Evolutionary conservation across 2,329 filamentous ascomycete genomes (phyloP).

Genomic region (Sphaerulina vaccinii): DNA sequence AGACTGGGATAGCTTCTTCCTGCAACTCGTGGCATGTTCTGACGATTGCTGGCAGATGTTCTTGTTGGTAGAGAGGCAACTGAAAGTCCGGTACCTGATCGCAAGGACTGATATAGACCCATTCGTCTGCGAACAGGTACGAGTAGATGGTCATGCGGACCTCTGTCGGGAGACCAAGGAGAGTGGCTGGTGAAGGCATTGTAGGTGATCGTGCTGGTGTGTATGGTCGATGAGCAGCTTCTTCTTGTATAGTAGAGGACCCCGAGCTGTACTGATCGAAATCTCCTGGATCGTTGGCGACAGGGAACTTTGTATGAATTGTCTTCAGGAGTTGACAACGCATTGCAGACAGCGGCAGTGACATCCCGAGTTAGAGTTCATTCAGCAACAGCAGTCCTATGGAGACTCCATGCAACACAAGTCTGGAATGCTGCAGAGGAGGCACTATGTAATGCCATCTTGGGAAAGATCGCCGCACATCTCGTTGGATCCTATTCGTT

Average conservation of each 20-base stretch:
- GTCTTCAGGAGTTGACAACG: neutral
- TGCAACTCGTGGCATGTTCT: slow-evolving; percentile 16
- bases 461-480: slow-evolving; percentile 7
- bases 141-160: slow-evolving; percentile 20
- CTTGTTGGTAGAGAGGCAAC: neutral
- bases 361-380: slow-evolving; percentile 1
- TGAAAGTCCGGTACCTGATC: neutral
- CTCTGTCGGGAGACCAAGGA: slow-evolving; percentile 21
- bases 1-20: slow-evolving; percentile 18
- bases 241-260: too few species aligned
- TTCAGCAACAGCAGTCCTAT: neutral
- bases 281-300: neutral
- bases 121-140: slow-evolving; percentile 19
- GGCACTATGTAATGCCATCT: neutral
- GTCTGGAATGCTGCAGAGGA: neutral
- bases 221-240: neutral
- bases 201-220: neutral
- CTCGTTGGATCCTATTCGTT: neutral
- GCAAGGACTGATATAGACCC: slow-evolving; percentile 16
- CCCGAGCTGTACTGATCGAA: too few species aligned
- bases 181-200: slow-evolving; percentile 1
- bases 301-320: neutral
- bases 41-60: slow-evolving; percentile 12
- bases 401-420: neutral
- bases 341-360: too few species aligned